A percentile compares a stretch with the other conserved stretches of the same genome.
Conservation (phyloP, 164 flowering plant genomes). For the Warburgia ugandensis region DNA sequence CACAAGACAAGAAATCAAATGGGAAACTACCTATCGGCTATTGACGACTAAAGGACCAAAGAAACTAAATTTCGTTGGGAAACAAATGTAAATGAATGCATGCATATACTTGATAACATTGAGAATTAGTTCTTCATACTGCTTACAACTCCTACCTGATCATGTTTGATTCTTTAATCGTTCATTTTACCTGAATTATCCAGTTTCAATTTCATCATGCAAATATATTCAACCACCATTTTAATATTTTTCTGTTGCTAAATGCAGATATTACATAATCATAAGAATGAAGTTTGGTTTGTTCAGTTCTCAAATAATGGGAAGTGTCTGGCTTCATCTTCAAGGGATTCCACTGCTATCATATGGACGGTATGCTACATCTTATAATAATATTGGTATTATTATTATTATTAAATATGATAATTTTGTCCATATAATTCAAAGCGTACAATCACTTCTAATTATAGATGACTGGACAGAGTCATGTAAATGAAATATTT, state of each 20-base stretch:
- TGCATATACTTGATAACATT: background rate
- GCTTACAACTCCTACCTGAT: background rate
- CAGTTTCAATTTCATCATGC: background rate
- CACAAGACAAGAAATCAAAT: background rate
- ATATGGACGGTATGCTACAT: conserved; percentile 71
- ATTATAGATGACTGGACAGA: no score
- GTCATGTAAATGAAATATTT: no score
- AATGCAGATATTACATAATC: conserved; percentile 61
- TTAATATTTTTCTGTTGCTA: conserved; percentile 8
- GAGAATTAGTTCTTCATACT: background rate
- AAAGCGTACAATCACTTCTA: no score
- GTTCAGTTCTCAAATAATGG: conserved; percentile 93
- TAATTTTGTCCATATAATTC: no score
- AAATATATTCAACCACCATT: background rate
- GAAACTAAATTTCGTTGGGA: no score
- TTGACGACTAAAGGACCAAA: no score
- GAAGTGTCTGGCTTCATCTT: conserved; percentile 77
- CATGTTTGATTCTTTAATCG: no score
- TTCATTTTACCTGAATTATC: no score
- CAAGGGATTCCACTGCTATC: conserved; percentile 80
- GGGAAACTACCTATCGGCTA: no score
- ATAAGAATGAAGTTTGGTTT: conserved; percentile 90
- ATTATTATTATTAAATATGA: background rate
- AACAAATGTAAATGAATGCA: no score
- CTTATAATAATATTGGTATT: background rate